Conservation (phyloP, 495 filamentous ascomycete genomes). For the Ramalina peruviana region DNA sequence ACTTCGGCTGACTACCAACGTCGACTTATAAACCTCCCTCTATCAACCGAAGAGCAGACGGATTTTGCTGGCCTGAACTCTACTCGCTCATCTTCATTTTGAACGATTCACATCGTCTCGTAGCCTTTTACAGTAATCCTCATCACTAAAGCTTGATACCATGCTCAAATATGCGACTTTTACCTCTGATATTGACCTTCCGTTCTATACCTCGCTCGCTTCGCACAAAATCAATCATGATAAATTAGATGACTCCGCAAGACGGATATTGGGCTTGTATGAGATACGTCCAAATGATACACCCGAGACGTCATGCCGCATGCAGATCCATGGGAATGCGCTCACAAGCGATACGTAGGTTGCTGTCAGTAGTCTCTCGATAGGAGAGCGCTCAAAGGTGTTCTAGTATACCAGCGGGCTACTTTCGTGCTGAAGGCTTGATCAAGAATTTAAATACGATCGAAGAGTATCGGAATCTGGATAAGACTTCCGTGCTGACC, state of each 20-base stretch:
- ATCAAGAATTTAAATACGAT: constrained; percentile 95
- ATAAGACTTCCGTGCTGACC: constrained; percentile 58
- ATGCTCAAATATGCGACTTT: constrained; percentile 65
- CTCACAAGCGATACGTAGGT: constrained; percentile 70
- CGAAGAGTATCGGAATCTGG: constrained; percentile 72
- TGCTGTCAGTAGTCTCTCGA: not conserved
- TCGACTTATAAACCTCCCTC: not conserved
- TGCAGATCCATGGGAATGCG: constrained; percentile 81
- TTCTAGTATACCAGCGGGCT: constrained; percentile 52
- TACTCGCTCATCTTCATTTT: not conserved
- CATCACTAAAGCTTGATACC: not conserved
- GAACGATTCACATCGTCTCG: not conserved
- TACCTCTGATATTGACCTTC: constrained; percentile 83
- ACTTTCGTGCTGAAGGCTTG: constrained; percentile 76
- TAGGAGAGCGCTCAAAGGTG: not conserved
- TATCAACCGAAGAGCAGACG: too few species aligned
- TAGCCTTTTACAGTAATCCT: not conserved
- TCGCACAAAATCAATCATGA: constrained; percentile 90
- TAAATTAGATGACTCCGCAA: constrained; percentile 84
- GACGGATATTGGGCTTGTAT: constrained; percentile 76
- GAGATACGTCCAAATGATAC: constrained; percentile 58
- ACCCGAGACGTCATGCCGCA: constrained; percentile 58
- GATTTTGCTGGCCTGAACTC: not conserved
- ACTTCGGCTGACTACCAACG: not conserved
- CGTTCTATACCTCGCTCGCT: constrained; percentile 83